Conservation (phyloP, 2,329 filamentous ascomycete species). For the Mariannaea sp. region DNA sequence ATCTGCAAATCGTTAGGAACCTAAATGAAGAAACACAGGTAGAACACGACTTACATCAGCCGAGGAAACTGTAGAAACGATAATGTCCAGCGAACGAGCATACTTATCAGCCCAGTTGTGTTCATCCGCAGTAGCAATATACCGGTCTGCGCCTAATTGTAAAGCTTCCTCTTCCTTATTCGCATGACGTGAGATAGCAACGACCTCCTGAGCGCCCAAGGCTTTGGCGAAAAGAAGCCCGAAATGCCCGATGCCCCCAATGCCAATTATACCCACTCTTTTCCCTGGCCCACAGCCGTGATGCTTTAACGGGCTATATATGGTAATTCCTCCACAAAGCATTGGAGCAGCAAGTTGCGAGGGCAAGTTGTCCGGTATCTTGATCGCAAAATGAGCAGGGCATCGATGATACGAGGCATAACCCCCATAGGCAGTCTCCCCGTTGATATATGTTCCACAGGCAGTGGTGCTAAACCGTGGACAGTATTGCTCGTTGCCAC, state of each 20-base stretch:
- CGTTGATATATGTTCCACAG: conserved; percentile 61
- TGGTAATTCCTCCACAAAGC: conserved; percentile 81
- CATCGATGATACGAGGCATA: conserved; percentile 49
- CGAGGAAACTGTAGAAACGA: conserved; percentile 68
- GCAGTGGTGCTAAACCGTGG: conserved; percentile 59
- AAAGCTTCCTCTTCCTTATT: conserved; percentile 60
- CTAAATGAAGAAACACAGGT: too few relatives aligned
- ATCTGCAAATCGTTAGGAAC: too few relatives aligned
- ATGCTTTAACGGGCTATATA: conserved; percentile 71
- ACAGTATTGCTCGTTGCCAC: conserved; percentile 71
- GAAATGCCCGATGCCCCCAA: conserved; percentile 71
- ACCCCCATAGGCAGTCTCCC: conserved; percentile 64
- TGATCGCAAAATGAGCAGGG: conserved; percentile 51
- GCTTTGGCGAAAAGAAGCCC: conserved; percentile 70
- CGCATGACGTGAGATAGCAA: conserved; percentile 61
- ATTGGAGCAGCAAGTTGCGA: conserved; percentile 71
- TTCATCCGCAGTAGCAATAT: conserved; percentile 59
- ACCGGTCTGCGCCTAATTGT: conserved; percentile 60
- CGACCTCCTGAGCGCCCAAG: conserved; percentile 62
- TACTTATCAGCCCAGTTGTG: conserved; percentile 57
- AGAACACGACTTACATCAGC: too few relatives aligned
- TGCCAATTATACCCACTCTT: conserved; percentile 66
- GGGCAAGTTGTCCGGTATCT: conserved; percentile 73
- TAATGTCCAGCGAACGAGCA: conserved; percentile 68
- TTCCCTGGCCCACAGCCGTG: conserved; percentile 55